Conservation (phyloP, 176 grass and related monocot genomes). For the Bothriochloa decipiens region DNA sequence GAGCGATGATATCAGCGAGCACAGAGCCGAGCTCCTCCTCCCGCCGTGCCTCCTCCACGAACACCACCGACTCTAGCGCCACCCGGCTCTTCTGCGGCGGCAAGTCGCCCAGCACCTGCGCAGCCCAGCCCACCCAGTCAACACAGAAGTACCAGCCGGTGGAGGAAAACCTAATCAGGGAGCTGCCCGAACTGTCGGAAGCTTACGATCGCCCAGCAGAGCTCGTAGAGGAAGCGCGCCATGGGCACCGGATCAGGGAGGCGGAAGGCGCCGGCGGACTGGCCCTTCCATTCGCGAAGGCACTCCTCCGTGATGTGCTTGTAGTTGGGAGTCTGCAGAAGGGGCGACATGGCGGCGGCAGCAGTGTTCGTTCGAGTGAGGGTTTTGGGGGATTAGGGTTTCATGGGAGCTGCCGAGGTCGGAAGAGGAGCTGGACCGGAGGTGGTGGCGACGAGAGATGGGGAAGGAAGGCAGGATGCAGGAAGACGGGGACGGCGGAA, state of each 20-base stretch:
- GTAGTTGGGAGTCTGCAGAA: constrained; percentile 61
- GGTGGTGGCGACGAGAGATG: constrained; percentile 30
- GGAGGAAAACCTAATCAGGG: constrained; percentile 33
- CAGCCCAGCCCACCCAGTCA: constrained; percentile 32
- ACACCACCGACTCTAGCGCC: constrained; percentile 83
- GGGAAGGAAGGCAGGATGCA: not conserved
- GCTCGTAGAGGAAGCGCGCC: constrained; percentile 90
- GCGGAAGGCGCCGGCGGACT: constrained; percentile 58
- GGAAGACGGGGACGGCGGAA: constrained; percentile 27
- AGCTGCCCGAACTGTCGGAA: constrained; percentile 3
- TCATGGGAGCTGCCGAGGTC: constrained; percentile 41
- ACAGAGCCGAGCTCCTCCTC: constrained; percentile 78
- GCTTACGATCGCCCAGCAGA: constrained; percentile 94
- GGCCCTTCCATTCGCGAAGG: constrained; percentile 91
- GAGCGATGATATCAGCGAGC: constrained; percentile 84
- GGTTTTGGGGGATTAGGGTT: constrained; percentile 51
- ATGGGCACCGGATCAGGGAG: constrained; percentile 62
- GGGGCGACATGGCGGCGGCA: constrained; percentile 43
- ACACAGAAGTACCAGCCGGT: constrained; percentile 17
- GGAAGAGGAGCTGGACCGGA: constrained; percentile 2
- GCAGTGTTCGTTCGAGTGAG: constrained; percentile 5
- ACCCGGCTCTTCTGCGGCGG: constrained; percentile 74
- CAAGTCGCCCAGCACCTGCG: constrained; percentile 79
- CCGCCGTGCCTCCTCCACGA: constrained; percentile 60
- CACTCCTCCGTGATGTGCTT: constrained; percentile 83